phyloP scores from a whole-genome alignment of 257 asterid species.

The Salvia splendens region DNA sequence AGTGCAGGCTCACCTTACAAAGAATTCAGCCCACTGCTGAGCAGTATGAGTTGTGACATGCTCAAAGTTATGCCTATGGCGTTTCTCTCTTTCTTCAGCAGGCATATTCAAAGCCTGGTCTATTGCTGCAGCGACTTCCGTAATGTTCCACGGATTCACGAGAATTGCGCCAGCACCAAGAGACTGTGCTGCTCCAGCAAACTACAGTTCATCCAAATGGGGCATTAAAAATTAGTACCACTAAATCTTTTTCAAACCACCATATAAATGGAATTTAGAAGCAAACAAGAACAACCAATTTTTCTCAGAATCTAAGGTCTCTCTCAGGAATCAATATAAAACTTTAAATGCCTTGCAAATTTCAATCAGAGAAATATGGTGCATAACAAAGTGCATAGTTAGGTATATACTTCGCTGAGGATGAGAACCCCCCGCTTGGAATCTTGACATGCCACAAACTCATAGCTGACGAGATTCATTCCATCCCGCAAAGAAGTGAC shows the following conservation, averaged over 20 bases:
- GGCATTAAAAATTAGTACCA: conserved; percentile 12
- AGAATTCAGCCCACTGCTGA: conserved; percentile 95
- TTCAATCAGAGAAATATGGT: conserved; percentile 5
- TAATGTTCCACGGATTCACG: conserved; percentile 89
- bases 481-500: conserved; percentile 94
- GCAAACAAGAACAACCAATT: conserved; percentile 1
- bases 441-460: conserved; percentile 93
- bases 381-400: conserved; percentile 21
- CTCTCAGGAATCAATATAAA: conserved; percentile 7
- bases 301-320: conserved; percentile 14
- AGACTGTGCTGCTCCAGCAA: conserved; percentile 97
- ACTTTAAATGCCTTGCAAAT: conserved; percentile 13
- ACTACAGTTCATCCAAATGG: conserved; percentile 46
- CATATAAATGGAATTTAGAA: neutral
- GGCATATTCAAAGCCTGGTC: conserved; percentile 77
- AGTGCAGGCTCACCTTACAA: conserved; percentile 65
- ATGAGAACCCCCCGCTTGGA: conserved; percentile 89
- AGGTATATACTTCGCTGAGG: conserved; percentile 76
- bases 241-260: conserved; percentile 13
- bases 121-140: conserved; percentile 85
- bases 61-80: conserved; percentile 79
- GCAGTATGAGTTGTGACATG: conserved; percentile 90
- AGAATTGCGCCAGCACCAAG: conserved; percentile 94
- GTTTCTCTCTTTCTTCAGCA: conserved; percentile 80
- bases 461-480: conserved; percentile 97